Conservation (phyloP, 495 filamentous ascomycete genomes). For the Penicillium herquei region DNA sequence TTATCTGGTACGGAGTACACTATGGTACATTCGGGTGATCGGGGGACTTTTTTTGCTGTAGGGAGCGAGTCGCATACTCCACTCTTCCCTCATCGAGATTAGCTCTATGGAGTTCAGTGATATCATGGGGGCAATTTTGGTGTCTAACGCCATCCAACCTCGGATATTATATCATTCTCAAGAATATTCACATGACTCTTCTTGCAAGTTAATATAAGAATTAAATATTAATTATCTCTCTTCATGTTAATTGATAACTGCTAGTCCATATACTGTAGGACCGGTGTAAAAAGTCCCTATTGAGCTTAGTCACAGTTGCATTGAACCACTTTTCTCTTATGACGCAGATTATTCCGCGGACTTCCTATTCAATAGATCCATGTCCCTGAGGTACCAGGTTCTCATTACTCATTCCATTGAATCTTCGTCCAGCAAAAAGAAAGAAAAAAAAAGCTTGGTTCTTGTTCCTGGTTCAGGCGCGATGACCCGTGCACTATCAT, state of each 20-base stretch:
- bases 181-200: too few relatives aligned
- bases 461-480: not conserved
- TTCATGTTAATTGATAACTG: too few relatives aligned
- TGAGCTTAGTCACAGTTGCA: constrained; percentile 5
- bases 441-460: constrained; percentile 6
- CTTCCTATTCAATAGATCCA: not conserved
- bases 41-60: too few relatives aligned
- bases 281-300: not conserved
- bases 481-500: constrained; percentile 10
- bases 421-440: not conserved
- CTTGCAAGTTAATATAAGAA: too few relatives aligned
- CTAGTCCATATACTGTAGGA: not conserved
- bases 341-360: constrained; percentile 2
- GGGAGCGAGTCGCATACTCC: not conserved
- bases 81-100: too few relatives aligned
- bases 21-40: too few relatives aligned
- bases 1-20: too few relatives aligned
- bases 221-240: too few relatives aligned
- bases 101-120: too few relatives aligned
- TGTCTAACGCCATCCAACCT: too few relatives aligned
- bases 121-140: too few relatives aligned
- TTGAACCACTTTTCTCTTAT: constrained; percentile 5
- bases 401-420: not conserved
- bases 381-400: not conserved
- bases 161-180: too few relatives aligned